Percentiles rank a stretch among this genome's conserved stretches.
These are phyloP conservation scores for Lactifluus pinguis DNA, from an alignment of 768 basidiomycete species.

Conservation along the genomic window DNA sequence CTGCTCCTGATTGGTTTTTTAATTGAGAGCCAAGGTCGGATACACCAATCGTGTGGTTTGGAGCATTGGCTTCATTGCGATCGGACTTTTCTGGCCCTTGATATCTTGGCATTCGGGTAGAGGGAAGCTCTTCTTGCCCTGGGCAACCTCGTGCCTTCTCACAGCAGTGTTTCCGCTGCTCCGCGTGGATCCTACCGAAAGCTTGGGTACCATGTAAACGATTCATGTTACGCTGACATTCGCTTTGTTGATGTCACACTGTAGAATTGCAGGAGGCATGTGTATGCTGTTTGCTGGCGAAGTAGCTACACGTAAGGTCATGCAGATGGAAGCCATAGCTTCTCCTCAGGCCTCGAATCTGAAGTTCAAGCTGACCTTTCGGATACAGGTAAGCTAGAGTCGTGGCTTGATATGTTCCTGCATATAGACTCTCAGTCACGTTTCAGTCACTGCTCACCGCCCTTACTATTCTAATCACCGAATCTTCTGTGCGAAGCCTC, in stretches of 20 bases:
- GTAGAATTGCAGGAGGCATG: slow-evolving; percentile 33
- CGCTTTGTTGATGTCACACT: not conserved
- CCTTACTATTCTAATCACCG: slow-evolving; percentile 43
- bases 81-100: slow-evolving; percentile 61
- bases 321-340: not conserved
- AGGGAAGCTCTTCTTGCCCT: slow-evolving; percentile 28
- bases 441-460: slow-evolving; percentile 38
- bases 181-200: slow-evolving; percentile 64
- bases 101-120: slow-evolving; percentile 35
- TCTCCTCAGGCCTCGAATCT: not conserved
- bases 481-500: slow-evolving; percentile 48
- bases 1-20: not conserved
- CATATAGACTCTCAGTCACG: not conserved
- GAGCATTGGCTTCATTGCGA: slow-evolving; percentile 53
- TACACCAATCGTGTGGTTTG: slow-evolving; percentile 67
- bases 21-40: slow-evolving; percentile 33
- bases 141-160: slow-evolving; percentile 43
- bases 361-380: not conserved
- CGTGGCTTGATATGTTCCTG: not conserved
- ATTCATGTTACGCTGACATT: slow-evolving; percentile 19
- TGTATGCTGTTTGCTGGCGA: slow-evolving; percentile 29
- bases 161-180: slow-evolving; percentile 63
- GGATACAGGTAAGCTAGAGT: slow-evolving; percentile 4
- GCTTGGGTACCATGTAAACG: slow-evolving; percentile 44
- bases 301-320: slow-evolving; percentile 3